These are phyloP conservation scores for Leptographium procerum DNA, from an alignment of 2,329 filamentous ascomycete genomes.

Conservation along the genomic window DNA sequence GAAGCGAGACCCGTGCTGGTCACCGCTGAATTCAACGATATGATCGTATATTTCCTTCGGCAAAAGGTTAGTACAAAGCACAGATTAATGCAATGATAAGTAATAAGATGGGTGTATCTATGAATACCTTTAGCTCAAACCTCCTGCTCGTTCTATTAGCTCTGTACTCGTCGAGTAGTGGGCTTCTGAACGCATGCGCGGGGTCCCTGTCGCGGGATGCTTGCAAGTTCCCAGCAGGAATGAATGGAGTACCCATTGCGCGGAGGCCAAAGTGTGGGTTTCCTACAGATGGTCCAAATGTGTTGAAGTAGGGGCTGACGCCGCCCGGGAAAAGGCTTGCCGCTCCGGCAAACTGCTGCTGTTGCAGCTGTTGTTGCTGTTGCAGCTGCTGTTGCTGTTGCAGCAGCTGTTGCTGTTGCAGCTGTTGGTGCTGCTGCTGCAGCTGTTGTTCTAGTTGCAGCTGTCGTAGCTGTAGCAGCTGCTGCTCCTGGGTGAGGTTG, in stretches of 20 bases:
- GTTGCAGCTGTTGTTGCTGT: neutral
- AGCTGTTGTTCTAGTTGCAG: too few species aligned
- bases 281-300: slow-evolving; percentile 25
- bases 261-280: slow-evolving; percentile 16
- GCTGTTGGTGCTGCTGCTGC: neutral
- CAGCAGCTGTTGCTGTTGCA: neutral
- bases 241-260: slow-evolving; percentile 17
- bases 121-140: slow-evolving; percentile 63
- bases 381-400: neutral
- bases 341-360: neutral
- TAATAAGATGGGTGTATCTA: neutral
- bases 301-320: slow-evolving; percentile 17
- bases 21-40: slow-evolving; percentile 88
- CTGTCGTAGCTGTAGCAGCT: too few species aligned
- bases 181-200: slow-evolving; percentile 42
- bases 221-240: slow-evolving; percentile 27
- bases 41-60: slow-evolving; percentile 67
- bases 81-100: neutral
- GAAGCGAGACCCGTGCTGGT: slow-evolving; percentile 90
- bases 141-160: slow-evolving; percentile 54
- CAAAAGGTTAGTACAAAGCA: slow-evolving; percentile 3
- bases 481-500: slow-evolving; percentile 3
- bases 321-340: neutral
- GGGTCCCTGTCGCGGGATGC: slow-evolving; percentile 6
- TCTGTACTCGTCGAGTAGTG: slow-evolving; percentile 69